Conservation (phyloP, 1,284 basidiomycete species). For the Fistulinella cinereoalba region DNA sequence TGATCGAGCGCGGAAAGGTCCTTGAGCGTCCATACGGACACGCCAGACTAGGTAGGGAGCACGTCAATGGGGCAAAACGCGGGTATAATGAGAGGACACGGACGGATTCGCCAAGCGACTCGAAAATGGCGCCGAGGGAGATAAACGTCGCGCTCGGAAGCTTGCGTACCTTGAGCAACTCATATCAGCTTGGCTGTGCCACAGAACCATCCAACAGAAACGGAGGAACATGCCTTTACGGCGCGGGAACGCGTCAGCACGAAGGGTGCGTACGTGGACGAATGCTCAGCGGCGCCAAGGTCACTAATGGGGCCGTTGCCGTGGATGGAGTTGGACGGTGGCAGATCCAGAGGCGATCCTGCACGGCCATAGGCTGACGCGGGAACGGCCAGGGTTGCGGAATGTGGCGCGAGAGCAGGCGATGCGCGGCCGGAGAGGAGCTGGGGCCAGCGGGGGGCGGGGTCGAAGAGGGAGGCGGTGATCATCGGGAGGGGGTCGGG, state of each 20-base stretch:
- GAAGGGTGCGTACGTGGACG: conserved; percentile 40
- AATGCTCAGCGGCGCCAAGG: conserved; percentile 1
- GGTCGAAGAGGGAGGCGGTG: conserved; percentile 8
- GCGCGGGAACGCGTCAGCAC: conserved; percentile 49
- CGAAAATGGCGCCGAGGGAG: conserved; percentile 33
- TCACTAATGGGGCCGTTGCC: too few species aligned
- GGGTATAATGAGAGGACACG: conserved; percentile 25
- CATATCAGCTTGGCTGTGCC: conserved; percentile 4
- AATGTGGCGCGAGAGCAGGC: too few species aligned
- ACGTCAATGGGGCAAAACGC: conserved; percentile 20
- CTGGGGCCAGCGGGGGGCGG: not conserved
- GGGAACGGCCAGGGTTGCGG: too few species aligned
- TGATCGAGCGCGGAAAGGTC: conserved; percentile 35
- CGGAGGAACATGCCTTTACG: conserved; percentile 42
- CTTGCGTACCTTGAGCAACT: conserved; percentile 22
- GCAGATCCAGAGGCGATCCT: too few species aligned
- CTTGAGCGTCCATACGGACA: conserved; percentile 46
- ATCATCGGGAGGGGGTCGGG: conserved; percentile 17
- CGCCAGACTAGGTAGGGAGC: not conserved
- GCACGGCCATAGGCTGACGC: too few species aligned
- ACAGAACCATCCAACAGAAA: too few species aligned
- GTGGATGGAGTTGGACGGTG: too few species aligned
- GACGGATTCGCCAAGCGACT: conserved; percentile 20
- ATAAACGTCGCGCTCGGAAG: conserved; percentile 31
- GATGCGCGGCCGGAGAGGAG: not conserved